phyloP scores from a whole-genome alignment of 345 rosid species.

The Hibiscus mutabilis region DNA sequence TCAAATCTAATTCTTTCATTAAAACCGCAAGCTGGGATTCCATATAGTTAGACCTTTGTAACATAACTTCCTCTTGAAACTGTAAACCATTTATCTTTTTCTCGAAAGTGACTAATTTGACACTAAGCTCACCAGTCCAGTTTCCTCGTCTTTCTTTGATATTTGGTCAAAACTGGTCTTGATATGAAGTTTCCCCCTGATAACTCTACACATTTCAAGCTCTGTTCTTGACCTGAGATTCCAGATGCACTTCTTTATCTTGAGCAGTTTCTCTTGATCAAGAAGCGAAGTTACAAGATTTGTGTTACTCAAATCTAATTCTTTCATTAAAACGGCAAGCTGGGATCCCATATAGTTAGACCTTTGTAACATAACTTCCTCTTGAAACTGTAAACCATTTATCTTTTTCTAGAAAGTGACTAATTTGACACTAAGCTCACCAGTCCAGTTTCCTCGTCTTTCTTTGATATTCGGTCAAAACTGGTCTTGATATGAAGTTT shows the following conservation, averaged over 20 bases:
- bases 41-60: constrained; percentile 72
- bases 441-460: constrained; percentile 80
- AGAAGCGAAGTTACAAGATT: constrained; percentile 41
- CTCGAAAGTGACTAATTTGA: constrained; percentile 60
- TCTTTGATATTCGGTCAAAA: constrained; percentile 66
- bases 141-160: constrained; percentile 74
- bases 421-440: constrained; percentile 47
- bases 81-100: constrained; percentile 57
- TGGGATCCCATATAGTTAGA: constrained; percentile 72
- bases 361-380: constrained; percentile 87
- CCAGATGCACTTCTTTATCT: constrained; percentile 37
- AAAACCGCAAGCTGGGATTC: constrained; percentile 74
- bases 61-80: constrained; percentile 82
- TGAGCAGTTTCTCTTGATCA: constrained; percentile 46
- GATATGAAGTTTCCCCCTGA: constrained; percentile 74
- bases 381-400: constrained; percentile 62
- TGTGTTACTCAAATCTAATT: constrained; percentile 52
- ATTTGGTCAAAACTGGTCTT: constrained; percentile 72
- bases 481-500: constrained; percentile 75
- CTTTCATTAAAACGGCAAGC: constrained; percentile 68
- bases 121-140: constrained; percentile 50
- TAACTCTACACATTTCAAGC: constrained; percentile 64
- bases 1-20: constrained; percentile 65
- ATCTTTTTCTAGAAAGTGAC: constrained; percentile 62
- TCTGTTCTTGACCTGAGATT: constrained; percentile 60